phyloP scores from a whole-genome alignment of 2,329 filamentous ascomycete genomes.

The Cytospora leucostoma region DNA sequence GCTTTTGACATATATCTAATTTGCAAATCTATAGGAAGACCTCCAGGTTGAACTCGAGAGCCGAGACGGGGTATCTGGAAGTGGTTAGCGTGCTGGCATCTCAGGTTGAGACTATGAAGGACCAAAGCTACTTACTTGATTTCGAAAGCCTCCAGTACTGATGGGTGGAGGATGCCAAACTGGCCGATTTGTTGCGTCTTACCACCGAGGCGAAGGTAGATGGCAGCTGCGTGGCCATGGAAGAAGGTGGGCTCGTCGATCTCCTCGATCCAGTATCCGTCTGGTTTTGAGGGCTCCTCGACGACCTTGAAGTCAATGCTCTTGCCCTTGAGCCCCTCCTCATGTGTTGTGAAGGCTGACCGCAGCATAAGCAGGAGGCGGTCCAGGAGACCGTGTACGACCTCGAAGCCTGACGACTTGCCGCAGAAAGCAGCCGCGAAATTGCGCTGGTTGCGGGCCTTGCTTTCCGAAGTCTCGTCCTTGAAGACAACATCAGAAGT shows the following conservation, averaged over 20 bases:
- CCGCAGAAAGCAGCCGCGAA: conserved; percentile 97
- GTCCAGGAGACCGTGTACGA: conserved; percentile 92
- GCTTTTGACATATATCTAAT: neutral
- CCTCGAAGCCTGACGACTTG: conserved; percentile 91
- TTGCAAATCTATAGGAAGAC: conserved; percentile 69
- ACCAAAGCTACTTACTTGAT: conserved; percentile 62
- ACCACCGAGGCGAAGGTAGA: conserved; percentile 74
- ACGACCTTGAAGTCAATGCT: conserved; percentile 54
- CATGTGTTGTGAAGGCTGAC: conserved; percentile 74
- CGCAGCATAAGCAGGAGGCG: conserved; percentile 90
- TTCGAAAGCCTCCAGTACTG: conserved; percentile 90
- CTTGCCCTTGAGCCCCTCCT: conserved; percentile 64
- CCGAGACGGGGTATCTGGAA: conserved; percentile 82
- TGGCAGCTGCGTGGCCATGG: conserved; percentile 81
- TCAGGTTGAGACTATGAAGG: neutral
- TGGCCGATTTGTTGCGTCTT: conserved; percentile 79
- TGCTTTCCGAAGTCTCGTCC: conserved; percentile 77
- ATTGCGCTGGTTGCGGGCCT: conserved; percentile 88
- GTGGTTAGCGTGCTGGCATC: conserved; percentile 24
- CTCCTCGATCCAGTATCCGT: conserved; percentile 94
- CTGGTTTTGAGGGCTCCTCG: conserved; percentile 57
- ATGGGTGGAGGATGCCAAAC: conserved; percentile 92
- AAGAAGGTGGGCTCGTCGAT: conserved; percentile 92
- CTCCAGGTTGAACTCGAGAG: conserved; percentile 92
- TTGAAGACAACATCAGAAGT: conserved; percentile 91